Evolutionary conservation across 1,139 yeast species (phyloP), one percentile per base, ranked within the genome.

Genomic region (Protomyces pachydermus): DNA sequence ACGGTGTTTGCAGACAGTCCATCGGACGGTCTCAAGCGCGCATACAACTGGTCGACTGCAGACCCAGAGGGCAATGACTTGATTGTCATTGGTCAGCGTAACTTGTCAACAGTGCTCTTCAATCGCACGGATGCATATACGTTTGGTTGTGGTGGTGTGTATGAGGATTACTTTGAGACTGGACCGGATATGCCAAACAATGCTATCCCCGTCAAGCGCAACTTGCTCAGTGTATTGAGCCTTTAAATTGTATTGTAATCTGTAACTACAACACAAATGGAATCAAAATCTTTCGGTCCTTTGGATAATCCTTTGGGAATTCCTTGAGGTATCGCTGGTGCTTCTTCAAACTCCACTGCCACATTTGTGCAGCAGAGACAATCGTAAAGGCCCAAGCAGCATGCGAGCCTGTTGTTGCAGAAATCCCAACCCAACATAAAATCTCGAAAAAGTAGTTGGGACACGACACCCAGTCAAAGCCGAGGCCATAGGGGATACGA

Each of bases 401-500:
- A 52, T 38, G 45, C 75, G 91, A 90, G 66, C 91, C 89, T 64
- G 86, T 84, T 71, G 90, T 77, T 16, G 89, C 67, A 14, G 91
- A 82, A 70, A 86, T 83, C 37, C 82, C 78, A 1, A 86, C 73
- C 96, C 97, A 91, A 1, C 85, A 79, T 71, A 87, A 77, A 55
- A 84, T 78, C 78, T 93, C 98, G 75, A 91, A 93, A 69, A 90
- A 87, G 76, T 93, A 93, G 77, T 93, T 93, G 70, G 98, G 98
- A 68, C 76, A 76, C 14, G 81, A 77, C n/a, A 79, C 79, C 61
- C 71, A 68, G 65, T 72, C 70, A 70, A 80, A 79, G 6, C 81
- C 82, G 65, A 80, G 82, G 18, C 86, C 86, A 55, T 74, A 71
- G 10, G 86, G 86, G 66, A 82, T 81, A 65, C 74, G 76, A 64